A percentile compares a stretch with the other conserved stretches of the same genome.
These are phyloP conservation scores for Ricinus communis DNA, from an alignment of 345 rosid species.

Conservation along the genomic window DNA sequence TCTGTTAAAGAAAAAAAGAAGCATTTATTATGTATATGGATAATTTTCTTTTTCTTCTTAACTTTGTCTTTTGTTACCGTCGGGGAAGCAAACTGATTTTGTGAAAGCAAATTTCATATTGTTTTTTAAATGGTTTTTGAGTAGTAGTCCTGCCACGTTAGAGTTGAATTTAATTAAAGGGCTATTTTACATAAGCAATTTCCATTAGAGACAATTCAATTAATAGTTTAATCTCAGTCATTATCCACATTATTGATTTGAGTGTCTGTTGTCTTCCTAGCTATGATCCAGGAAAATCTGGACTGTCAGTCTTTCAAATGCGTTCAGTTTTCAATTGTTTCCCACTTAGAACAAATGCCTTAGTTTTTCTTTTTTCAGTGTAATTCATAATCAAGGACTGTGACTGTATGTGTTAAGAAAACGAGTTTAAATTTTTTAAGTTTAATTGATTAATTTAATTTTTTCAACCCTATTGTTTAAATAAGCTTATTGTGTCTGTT, in stretches of 20 bases:
- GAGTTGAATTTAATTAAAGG: too few species aligned
- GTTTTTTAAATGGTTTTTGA: background rate
- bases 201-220: too few species aligned
- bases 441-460: too few species aligned
- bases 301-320: background rate
- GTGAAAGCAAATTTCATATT: background rate
- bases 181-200: background rate
- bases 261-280: background rate
- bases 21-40: background rate
- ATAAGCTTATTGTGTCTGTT: too few species aligned
- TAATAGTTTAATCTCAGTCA: background rate
- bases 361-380: too few species aligned
- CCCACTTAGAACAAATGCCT: background rate
- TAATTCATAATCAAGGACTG: too few species aligned
- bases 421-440: too few species aligned
- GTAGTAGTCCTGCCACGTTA: too few species aligned
- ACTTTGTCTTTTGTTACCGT: slow-evolving; percentile 14
- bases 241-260: background rate
- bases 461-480: too few species aligned
- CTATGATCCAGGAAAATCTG: background rate
- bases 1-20: background rate
- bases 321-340: background rate
- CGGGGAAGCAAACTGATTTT: slow-evolving; percentile 19
- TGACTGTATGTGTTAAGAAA: too few species aligned
- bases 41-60: slow-evolving; percentile 17